Percentiles rank a stretch among this genome's conserved stretches.
phyloP scores from a whole-genome alignment of 164 flowering plant species.

The Sextonia rubra region DNA sequence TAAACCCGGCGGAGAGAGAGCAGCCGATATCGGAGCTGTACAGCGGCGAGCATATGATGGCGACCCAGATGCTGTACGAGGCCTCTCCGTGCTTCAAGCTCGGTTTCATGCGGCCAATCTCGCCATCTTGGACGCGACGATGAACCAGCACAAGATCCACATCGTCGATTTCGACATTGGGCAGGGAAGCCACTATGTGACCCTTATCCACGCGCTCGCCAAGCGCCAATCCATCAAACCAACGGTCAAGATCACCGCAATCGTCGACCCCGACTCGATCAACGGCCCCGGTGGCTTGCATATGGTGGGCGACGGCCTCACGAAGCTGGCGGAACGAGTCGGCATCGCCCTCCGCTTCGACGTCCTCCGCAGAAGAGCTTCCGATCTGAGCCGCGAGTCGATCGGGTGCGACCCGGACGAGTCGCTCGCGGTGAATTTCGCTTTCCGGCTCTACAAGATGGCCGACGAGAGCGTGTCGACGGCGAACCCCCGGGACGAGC shows the following conservation, averaged over 20 bases:
- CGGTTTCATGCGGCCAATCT: conserved; percentile 69
- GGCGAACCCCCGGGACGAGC: conserved; percentile 79
- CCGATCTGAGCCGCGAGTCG: conserved; percentile 45
- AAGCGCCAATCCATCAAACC: conserved; percentile 22
- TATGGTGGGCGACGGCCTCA: conserved; percentile 39
- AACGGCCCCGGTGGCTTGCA: conserved; percentile 3
- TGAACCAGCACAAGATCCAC: conserved; percentile 28
- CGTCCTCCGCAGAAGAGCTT: conserved; percentile 17
- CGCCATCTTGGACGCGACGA: conserved; percentile 58
- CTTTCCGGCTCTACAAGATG: conserved; percentile 50
- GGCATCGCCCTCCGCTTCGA: conserved; percentile 42
- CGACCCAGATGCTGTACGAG: conserved; percentile 55
- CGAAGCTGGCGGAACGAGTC: conserved; percentile 32
- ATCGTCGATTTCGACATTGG: conserved; percentile 55
- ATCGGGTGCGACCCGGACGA: conserved; percentile 51
- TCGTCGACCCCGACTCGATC: conserved; percentile 19
- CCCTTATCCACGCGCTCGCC: conserved; percentile 55
- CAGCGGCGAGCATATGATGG: conserved; percentile 34
- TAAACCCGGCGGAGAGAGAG: conserved; percentile 27
- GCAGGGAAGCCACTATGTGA: conserved; percentile 54
- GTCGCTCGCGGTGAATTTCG: conserved; percentile 70
- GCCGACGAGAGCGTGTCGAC: conserved; percentile 94
- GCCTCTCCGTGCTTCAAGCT: conserved; percentile 72
- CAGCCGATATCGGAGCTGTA: conserved; percentile 32
- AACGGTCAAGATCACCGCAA: conserved; percentile 45